Conservation (phyloP, 2,329 filamentous ascomycete genomes). For the Fusarium virguliforme region DNA sequence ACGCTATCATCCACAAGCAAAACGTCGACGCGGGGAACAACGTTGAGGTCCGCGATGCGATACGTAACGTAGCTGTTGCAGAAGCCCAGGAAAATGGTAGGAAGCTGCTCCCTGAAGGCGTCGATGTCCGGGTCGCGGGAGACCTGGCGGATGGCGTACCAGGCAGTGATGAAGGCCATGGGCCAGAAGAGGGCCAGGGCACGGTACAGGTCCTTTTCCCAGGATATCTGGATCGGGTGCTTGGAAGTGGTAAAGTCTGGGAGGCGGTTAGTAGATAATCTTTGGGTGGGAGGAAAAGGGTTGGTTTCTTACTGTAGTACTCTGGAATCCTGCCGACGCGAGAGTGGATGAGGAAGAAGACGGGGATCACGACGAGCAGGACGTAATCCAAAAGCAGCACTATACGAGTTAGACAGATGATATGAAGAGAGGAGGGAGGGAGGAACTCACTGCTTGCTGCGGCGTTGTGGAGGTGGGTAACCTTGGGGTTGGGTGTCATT, state of each 20-base stretch:
- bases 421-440: background rate
- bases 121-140: background rate
- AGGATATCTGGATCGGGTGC: background rate
- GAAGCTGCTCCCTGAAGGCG: background rate
- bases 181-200: background rate
- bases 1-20: background rate
- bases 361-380: background rate
- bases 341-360: background rate
- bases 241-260: background rate
- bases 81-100: background rate
- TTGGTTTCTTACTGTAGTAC: background rate
- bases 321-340: too few species aligned
- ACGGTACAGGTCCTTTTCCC: background rate
- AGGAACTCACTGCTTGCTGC: background rate
- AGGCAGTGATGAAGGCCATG: background rate
- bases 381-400: conserved; percentile 1
- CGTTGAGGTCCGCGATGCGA: background rate
- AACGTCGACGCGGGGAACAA: background rate
- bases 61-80: background rate
- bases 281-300: background rate
- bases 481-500: background rate
- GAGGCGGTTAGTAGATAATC: background rate
- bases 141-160: background rate
- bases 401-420: background rate
- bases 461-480: background rate